phyloP scores from a whole-genome alignment of 1,284 basidiomycete species.

The Phenoliferia sp. region DNA sequence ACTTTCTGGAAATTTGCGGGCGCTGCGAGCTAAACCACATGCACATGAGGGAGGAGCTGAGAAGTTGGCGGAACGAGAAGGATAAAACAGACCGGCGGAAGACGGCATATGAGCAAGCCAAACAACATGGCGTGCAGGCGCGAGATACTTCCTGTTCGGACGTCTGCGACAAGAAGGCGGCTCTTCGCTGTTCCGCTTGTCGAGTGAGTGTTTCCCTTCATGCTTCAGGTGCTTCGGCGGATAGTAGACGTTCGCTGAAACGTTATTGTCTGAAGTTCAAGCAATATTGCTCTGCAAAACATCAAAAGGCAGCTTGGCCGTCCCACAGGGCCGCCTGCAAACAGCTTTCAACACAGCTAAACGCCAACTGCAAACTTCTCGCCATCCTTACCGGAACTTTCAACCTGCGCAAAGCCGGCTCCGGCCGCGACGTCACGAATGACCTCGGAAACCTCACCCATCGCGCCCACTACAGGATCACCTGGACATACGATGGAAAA shows the following conservation, averaged over 20 bases:
- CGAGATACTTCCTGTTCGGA: neutral
- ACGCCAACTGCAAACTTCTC: neutral
- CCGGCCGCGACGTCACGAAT: neutral
- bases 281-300: neutral
- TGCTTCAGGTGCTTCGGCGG: neutral
- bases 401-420: neutral
- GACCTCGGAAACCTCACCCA: neutral
- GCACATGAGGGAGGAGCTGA: neutral
- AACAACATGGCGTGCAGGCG: no score
- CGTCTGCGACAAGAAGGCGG: neutral
- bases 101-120: neutral
- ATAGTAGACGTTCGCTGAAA: neutral
- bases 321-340: neutral
- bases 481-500: neutral
- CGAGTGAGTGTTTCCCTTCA: neutral
- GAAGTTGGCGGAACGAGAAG: neutral
- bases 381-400: neutral
- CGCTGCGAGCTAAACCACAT: neutral
- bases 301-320: neutral
- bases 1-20: neutral
- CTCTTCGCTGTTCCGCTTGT: neutral
- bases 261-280: neutral
- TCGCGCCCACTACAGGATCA: neutral
- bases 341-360: neutral
- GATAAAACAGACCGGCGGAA: neutral